A percentile compares a stretch with the other conserved stretches of the same genome.
phyloP scores from a whole-genome alignment of 2,329 filamentous ascomycete genomes.

The Thermochaetoides dissita region DNA sequence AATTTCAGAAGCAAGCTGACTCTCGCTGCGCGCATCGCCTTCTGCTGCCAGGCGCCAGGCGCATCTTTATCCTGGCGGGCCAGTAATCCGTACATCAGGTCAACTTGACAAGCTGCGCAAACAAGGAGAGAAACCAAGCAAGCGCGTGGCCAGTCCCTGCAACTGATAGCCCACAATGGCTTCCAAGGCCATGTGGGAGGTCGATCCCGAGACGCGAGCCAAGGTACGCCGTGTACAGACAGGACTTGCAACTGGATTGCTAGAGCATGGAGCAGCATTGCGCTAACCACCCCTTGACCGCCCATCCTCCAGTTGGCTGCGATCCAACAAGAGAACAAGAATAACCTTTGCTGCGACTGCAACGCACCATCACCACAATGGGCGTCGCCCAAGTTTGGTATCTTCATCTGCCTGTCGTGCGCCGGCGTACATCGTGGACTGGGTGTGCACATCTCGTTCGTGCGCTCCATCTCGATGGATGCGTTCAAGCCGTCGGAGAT shows the following conservation, averaged over 20 bases:
- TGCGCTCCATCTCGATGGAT: slow-evolving; percentile 96
- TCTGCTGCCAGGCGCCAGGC: no score
- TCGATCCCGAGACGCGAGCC: slow-evolving; percentile 90
- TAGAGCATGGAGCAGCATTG: no score
- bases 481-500: slow-evolving; percentile 91
- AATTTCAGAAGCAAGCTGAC: no score
- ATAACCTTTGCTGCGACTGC: slow-evolving; percentile 90
- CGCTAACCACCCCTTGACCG: background rate
- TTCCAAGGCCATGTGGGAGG: slow-evolving; percentile 88
- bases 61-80: no score
- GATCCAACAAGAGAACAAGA: slow-evolving; percentile 80
- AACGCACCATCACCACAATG: slow-evolving; percentile 93
- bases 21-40: no score
- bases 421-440: slow-evolving; percentile 88
- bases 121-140: background rate
- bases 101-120: background rate
- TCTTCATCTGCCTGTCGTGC: slow-evolving; percentile 96
- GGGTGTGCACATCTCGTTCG: slow-evolving; percentile 96
- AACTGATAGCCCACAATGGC: slow-evolving; percentile 30
- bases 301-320: slow-evolving; percentile 54
- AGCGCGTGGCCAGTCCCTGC: background rate
- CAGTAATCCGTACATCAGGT: background rate
- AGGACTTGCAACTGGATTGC: no score
- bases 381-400: slow-evolving; percentile 93
- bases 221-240: slow-evolving; percentile 45